These are phyloP conservation scores for Pseudogymnoascus sp. DNA, from an alignment of 2,329 filamentous ascomycete species.

Conservation along the genomic window DNA sequence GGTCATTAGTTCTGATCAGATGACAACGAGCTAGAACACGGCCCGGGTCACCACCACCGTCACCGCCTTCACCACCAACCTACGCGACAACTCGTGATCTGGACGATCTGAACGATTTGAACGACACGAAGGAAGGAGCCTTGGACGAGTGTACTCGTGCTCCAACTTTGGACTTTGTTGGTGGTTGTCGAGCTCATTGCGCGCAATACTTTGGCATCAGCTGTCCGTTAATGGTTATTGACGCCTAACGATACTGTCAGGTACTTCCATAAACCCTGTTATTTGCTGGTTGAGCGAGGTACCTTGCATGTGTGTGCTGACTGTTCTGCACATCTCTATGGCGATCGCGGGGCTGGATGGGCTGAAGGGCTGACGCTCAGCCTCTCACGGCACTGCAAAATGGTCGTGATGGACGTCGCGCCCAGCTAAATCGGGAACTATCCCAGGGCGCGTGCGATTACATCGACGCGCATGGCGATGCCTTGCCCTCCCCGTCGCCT, in stretches of 20 bases:
- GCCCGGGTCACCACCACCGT: neutral
- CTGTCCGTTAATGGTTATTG: neutral
- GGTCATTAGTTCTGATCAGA: neutral
- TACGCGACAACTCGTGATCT: neutral
- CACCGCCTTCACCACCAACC: neutral
- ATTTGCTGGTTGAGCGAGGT: neutral
- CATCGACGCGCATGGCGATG: conserved; percentile 2
- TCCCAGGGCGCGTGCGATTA: neutral
- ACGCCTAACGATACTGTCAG: neutral
- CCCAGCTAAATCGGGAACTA: conserved; percentile 4
- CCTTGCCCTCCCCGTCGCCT: neutral
- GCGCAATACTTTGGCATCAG: neutral
- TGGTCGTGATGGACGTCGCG: neutral
- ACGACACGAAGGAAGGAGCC: neutral
- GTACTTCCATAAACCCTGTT: neutral
- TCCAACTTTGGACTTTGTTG: neutral
- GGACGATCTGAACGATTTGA: neutral
- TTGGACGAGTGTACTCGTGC: neutral
- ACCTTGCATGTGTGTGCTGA: neutral
- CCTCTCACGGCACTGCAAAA: neutral
- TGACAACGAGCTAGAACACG: neutral
- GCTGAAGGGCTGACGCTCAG: neutral
- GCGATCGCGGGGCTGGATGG: neutral
- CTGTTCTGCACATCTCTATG: neutral
- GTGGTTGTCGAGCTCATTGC: neutral